A percentile compares a stretch with the other conserved stretches of the same genome.
These are phyloP conservation scores for Dictyostelium citrinum DNA, from an alignment of 78 protist genomes.

Conservation along the genomic window DNA sequence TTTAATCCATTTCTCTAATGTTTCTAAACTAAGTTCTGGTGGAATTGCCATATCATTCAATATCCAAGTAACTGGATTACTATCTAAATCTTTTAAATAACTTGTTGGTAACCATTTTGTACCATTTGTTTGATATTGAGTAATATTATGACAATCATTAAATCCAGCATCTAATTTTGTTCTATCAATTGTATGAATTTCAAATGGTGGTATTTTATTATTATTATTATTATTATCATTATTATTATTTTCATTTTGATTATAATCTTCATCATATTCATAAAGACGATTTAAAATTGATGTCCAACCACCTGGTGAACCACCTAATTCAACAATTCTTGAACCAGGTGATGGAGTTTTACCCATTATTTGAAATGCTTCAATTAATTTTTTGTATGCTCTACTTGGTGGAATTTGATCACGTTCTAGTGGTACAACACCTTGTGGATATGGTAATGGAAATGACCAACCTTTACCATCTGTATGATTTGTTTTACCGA, in stretches of 20 bases:
- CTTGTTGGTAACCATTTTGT: background rate
- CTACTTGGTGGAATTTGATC: conserved; percentile 41
- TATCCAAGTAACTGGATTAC: conserved; percentile 5
- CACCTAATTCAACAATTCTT: conserved; percentile 30
- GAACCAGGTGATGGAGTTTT: background rate
- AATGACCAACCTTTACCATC: conserved; percentile 32
- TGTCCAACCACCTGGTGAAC: conserved; percentile 74
- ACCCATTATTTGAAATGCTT: background rate
- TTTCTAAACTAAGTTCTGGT: conserved; percentile 20
- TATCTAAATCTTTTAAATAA: background rate
- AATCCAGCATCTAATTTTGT: background rate
- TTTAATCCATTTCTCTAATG: conserved; percentile 29
- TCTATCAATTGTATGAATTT: background rate
- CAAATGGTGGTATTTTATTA: background rate
- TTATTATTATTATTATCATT: background rate
- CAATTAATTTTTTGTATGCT: conserved; percentile 57
- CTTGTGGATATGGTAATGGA: conserved; percentile 39
- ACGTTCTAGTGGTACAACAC: background rate
- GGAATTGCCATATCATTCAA: conserved; percentile 66
- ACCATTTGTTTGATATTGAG: conserved; percentile 6
- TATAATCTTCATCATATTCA: background rate
- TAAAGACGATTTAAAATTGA: background rate
- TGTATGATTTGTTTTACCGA: background rate
- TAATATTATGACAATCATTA: background rate
- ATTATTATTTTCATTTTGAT: too few relatives aligned